Percentiles rank a stretch among this genome's conserved stretches.
Evolutionary conservation across 192 early-diverging fungal genomes (phyloP).

Genomic region (Coemansia sp.): DNA sequence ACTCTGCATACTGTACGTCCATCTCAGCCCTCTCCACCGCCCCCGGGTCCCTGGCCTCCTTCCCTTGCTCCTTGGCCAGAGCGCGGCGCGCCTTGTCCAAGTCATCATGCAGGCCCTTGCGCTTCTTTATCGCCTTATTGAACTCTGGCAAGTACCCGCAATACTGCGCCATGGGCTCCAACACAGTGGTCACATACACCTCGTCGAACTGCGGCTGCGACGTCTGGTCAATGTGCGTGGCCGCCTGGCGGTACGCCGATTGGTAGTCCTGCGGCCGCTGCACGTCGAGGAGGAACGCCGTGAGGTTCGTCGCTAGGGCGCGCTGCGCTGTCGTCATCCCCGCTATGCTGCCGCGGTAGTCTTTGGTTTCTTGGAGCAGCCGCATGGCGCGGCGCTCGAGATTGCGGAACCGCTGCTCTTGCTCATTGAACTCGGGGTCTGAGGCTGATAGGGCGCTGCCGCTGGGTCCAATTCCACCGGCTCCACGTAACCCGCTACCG

Average conservation of each 20-base stretch:
- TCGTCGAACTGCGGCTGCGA: constrained; percentile 79
- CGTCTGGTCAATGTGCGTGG: constrained; percentile 77
- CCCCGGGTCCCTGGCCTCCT: constrained; percentile 69
- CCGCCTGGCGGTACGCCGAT: constrained; percentile 79
- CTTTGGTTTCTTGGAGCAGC: constrained; percentile 88
- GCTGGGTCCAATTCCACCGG: not conserved
- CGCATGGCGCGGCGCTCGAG: constrained; percentile 81
- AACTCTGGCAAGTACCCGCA: constrained; percentile 88
- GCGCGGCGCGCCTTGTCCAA: constrained; percentile 75
- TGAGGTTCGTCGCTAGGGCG: constrained; percentile 81
- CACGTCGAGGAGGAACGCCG: constrained; percentile 84
- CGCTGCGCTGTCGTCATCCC: constrained; percentile 85
- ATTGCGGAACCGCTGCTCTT: constrained; percentile 75
- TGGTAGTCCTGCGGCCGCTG: constrained; percentile 71
- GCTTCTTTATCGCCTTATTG: constrained; percentile 87
- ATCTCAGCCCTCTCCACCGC: constrained; percentile 71
- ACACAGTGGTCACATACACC: constrained; percentile 79
- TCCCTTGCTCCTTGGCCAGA: constrained; percentile 80
- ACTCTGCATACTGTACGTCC: constrained; percentile 70
- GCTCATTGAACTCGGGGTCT: constrained; percentile 80
- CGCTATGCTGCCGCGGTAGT: constrained; percentile 81
- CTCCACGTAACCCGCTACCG: constrained; percentile 26
- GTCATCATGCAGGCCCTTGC: constrained; percentile 85
- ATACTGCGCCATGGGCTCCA: constrained; percentile 87
- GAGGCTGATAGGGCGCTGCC: not conserved